Evolutionary conservation across 106 monocot species (phyloP).

Genomic region (Dendrobium nobile): DNA sequence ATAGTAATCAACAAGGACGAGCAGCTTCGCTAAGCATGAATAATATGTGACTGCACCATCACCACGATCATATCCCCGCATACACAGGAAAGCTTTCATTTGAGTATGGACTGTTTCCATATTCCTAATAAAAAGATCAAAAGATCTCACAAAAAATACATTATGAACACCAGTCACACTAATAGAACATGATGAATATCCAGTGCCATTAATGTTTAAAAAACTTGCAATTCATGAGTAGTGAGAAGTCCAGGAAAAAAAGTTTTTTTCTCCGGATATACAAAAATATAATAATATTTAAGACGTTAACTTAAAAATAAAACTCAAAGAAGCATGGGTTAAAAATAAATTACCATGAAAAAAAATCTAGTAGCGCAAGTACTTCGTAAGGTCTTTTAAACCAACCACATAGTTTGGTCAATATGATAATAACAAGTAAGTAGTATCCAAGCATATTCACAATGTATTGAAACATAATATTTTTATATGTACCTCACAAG

Average conservation of each 20-base stretch:
- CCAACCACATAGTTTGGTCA: neutral
- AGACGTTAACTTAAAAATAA: neutral
- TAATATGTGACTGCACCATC: slow-evolving; percentile 67
- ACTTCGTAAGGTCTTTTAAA: neutral
- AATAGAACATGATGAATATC: neutral
- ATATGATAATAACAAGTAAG: neutral
- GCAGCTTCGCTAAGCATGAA: slow-evolving; percentile 88
- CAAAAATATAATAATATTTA: neutral
- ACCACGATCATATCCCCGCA: slow-evolving; percentile 92
- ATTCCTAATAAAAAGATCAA: slow-evolving; percentile 51
- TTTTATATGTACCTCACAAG: neutral
- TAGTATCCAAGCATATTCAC: neutral
- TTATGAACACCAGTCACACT: neutral
- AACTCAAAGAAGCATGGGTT: neutral
- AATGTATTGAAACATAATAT: neutral
- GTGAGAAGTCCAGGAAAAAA: neutral
- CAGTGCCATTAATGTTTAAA: neutral
- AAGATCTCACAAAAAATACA: neutral
- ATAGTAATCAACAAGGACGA: slow-evolving; percentile 54
- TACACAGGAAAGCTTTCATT: slow-evolving; percentile 86
- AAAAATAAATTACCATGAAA: neutral
- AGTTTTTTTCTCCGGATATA: neutral
- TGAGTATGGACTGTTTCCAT: slow-evolving; percentile 98
- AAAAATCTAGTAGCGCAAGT: neutral
- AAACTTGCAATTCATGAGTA: neutral